phyloP scores from a whole-genome alignment of 2,329 filamentous ascomycete genomes.

The Pseudogymnoascus sp. region DNA sequence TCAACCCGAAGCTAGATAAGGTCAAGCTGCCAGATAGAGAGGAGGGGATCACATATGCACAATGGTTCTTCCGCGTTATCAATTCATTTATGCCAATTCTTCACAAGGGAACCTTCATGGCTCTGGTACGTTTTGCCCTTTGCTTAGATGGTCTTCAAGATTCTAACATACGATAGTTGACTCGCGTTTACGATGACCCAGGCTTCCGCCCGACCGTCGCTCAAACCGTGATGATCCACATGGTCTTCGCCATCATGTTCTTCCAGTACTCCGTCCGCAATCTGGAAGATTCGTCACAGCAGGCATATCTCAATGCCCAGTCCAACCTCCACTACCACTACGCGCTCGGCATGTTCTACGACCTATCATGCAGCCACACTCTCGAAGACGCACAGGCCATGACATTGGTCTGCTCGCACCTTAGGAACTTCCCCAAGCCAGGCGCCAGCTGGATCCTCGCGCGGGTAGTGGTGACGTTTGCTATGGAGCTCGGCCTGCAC shows the following conservation, averaged over 20 bases:
- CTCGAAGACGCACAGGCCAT: constrained; percentile 65
- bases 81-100: constrained; percentile 66
- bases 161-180: constrained; percentile 33
- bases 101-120: constrained; percentile 66
- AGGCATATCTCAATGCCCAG: constrained; percentile 48
- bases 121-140: constrained; percentile 43
- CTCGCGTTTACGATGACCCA: constrained; percentile 61
- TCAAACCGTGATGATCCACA: constrained; percentile 64
- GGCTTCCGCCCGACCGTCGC: constrained; percentile 52
- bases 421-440: constrained; percentile 71
- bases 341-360: constrained; percentile 57
- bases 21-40: constrained; percentile 54
- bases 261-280: constrained; percentile 71
- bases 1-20: constrained; percentile 46
- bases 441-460: constrained; percentile 63
- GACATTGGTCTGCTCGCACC: constrained; percentile 60
- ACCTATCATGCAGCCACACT: constrained; percentile 52
- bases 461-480: constrained; percentile 55
- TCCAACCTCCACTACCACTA: constrained; percentile 76
- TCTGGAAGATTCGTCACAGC: constrained; percentile 43
- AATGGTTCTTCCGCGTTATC: constrained; percentile 68
- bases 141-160: background rate
- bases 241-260: constrained; percentile 70
- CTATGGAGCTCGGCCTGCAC: constrained; percentile 68
- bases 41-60: constrained; percentile 58